Evolutionary conservation across 129 eudicot species (phyloP), one percentile per base, ranked within the genome.

Genomic region (Arctium lappa): DNA sequence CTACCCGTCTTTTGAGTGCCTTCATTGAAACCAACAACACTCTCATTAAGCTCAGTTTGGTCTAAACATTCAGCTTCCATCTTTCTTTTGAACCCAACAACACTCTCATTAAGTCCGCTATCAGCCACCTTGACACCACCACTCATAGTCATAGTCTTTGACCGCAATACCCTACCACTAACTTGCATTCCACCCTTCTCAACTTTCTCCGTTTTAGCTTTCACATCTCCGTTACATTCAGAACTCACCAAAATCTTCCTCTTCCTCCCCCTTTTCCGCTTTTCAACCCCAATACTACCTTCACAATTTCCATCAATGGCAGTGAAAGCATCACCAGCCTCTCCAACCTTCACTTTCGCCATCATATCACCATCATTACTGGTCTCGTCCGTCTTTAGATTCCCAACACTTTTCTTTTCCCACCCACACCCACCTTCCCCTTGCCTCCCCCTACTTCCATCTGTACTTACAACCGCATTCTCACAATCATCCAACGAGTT

Each of bases 161-260:
- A 91, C 81, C 98, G 87, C 89, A 94, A 81, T 42, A 91, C 88
- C 91, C 93, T 89, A 50, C 86, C 81, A 31, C 12, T 73, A 31
- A 82, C 79, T 56, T 75, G 80, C 4, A 78, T 44, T 40, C 40
- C 65, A 50, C 73, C 83, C 62, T 81, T 81, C 72, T 79, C 60
- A 30, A 18, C 74, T 85, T 77, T 83, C 46, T 69, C 87, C 75
- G 48, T 80, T 50, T 48, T 77, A 72, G 76, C 13, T 12, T 18
- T 80, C 30, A 15, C 53, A 27, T 80, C 89, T 39, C 18, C 82
- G 16, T 27, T 75, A 63, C 86, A 13, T 18, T 63, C 88, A 62
- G 87, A 36, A 83, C 81, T 72, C 75, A 78, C 88, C 63, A 37
- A 27, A 70, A 4, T 65, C 75, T 88, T 86, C 85, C 91, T 88